phyloP scores from a whole-genome alignment of 2,329 filamentous ascomycete species.

The Metarhizium sp. region DNA sequence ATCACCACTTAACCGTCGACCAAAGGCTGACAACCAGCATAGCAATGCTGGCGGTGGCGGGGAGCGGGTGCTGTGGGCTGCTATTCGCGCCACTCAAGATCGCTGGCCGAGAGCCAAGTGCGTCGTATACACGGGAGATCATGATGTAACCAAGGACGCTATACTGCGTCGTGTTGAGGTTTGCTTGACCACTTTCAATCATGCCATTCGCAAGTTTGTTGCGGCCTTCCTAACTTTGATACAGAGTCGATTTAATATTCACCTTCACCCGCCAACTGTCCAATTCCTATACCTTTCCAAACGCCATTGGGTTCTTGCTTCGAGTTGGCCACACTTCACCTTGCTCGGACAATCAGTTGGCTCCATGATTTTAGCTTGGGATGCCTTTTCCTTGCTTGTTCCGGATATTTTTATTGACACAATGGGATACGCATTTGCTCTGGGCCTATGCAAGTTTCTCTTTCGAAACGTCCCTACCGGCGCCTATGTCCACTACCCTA shows the following conservation, averaged over 20 bases:
- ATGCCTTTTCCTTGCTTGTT: conserved; percentile 84
- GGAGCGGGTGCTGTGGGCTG: conserved; percentile 93
- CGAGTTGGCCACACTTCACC: conserved; percentile 86
- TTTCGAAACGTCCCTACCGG: conserved; percentile 75
- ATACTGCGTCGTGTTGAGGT: conserved; percentile 74
- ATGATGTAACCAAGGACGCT: conserved; percentile 70
- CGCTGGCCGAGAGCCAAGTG: conserved; percentile 84
- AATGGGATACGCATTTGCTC: conserved; percentile 92
- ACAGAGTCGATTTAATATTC: conserved; percentile 83
- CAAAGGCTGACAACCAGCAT: conserved; percentile 2
- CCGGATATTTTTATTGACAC: conserved; percentile 95
- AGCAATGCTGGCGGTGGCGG: conserved; percentile 95
- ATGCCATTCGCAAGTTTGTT: too few species aligned
- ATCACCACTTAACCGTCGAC: background rate
- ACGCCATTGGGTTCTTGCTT: conserved; percentile 74
- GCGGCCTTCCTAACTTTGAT: background rate
- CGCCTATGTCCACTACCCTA: conserved; percentile 96
- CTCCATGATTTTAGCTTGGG: conserved; percentile 78
- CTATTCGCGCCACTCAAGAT: conserved; percentile 81
- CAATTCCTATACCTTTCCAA: conserved; percentile 87
- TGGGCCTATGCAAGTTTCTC: conserved; percentile 72
- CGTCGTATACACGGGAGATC: conserved; percentile 91
- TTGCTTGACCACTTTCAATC: conserved; percentile 10
- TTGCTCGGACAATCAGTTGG: conserved; percentile 89
- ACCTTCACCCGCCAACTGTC: conserved; percentile 72